Evolutionary conservation across 192 early-diverging fungal species (phyloP).

Genomic region (Physocladia obscura): DNA sequence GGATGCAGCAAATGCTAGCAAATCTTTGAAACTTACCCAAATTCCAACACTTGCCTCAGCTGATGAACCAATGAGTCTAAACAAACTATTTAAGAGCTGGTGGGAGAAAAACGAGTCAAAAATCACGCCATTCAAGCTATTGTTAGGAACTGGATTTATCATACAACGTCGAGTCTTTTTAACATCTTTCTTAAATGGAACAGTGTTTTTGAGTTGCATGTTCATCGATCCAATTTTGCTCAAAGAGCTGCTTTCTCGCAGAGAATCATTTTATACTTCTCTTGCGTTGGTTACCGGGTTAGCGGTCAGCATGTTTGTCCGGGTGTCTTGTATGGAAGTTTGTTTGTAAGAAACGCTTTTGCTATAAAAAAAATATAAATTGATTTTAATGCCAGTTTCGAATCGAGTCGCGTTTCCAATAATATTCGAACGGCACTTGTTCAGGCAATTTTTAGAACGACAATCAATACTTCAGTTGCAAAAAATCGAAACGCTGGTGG

Average conservation of each 20-base stretch:
- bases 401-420: slow-evolving; percentile 19
- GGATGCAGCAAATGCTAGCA: slow-evolving; percentile 1
- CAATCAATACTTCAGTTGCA: not conserved
- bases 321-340: slow-evolving; percentile 22
- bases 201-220: slow-evolving; percentile 14
- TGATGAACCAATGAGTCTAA: not conserved
- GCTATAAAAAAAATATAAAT: not conserved
- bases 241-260: not conserved
- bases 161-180: slow-evolving; percentile 9
- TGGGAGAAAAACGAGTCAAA: not conserved
- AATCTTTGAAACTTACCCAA: not conserved
- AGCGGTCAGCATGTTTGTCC: slow-evolving; percentile 11
- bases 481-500: not conserved
- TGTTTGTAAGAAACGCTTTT: slow-evolving; percentile 8
- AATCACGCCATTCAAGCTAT: not conserved
- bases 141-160: not conserved
- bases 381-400: slow-evolving; percentile 6
- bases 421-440: slow-evolving; percentile 16
- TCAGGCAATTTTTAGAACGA: slow-evolving; percentile 9
- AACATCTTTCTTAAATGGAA: slow-evolving; percentile 8
- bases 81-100: not conserved
- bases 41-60: not conserved
- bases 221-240: slow-evolving; percentile 21
- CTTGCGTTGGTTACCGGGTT: not conserved
- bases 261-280: not conserved